These are phyloP conservation scores for Cryptococcus wingfieldii DNA, from an alignment of 1,284 basidiomycete species.

Conservation along the genomic window DNA sequence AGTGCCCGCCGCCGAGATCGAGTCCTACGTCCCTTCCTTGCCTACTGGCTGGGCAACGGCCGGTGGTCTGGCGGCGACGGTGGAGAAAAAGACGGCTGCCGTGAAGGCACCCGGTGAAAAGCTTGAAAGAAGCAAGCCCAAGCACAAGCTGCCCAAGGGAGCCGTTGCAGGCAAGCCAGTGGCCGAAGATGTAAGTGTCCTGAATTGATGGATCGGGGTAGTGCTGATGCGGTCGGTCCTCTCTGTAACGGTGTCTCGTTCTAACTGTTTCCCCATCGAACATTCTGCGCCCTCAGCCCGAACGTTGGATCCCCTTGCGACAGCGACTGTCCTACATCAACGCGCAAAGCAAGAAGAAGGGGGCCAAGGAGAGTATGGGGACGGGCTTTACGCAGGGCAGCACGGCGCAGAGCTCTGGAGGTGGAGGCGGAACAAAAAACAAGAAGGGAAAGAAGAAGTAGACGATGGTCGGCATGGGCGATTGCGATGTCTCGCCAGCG, in stretches of 20 bases:
- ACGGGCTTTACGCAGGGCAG: conserved; percentile 39
- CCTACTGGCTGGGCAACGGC: conserved; percentile 37
- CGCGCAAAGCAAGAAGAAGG: conserved; percentile 34
- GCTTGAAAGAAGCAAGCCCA: conserved; percentile 14
- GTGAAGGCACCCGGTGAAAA: conserved; percentile 12
- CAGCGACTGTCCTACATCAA: conserved; percentile 38
- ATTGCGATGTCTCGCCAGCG: background rate
- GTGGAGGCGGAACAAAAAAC: conserved; percentile 21
- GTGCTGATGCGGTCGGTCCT: background rate
- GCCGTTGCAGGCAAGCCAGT: conserved; percentile 32
- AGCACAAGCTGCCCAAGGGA: conserved; percentile 45
- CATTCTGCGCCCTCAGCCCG: conserved; percentile 32
- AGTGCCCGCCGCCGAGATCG: conserved; percentile 32
- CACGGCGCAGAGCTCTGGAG: conserved; percentile 11
- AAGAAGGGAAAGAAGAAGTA: conserved; percentile 32
- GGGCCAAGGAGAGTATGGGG: conserved; percentile 36
- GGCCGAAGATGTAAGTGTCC: conserved; percentile 43
- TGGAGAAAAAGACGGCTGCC: conserved; percentile 15
- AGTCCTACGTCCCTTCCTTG: conserved; percentile 36
- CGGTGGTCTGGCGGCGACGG: conserved; percentile 13
- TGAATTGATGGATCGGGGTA: no score
- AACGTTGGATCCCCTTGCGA: conserved; percentile 45
- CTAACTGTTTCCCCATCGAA: background rate
- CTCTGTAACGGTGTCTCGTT: background rate
- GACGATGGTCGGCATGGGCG: background rate